Evolutionary conservation across 768 basidiomycete species (phyloP), one percentile per base, ranked within the genome.

Genomic region (Russula olivacea): DNA sequence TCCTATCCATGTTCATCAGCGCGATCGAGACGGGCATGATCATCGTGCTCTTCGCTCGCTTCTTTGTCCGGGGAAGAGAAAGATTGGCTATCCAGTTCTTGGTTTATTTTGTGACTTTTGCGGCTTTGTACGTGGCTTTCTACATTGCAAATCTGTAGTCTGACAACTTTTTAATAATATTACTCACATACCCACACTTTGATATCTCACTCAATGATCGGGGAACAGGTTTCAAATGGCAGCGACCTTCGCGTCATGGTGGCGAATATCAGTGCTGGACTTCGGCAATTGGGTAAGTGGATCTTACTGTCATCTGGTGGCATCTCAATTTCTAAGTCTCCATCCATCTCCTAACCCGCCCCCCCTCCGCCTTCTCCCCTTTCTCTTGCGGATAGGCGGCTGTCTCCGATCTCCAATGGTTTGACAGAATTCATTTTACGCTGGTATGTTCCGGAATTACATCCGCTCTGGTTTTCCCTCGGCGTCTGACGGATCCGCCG

Each of bases 251-350:
- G 69, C 66, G 23, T 21, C 61, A 1, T 58, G 63, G 52, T 72
- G 71, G 71, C 54, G 63, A 36, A 52, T 70, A 36, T 69, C 64
- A 15, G 71, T 72, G 32, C 8, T 43, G n/a, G 54, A 65, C 38
- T 71, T 69, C 28, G 71, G 71, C 17, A 58, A 72, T 25, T 72
- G 71, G 70, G 70, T 72, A 34, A 1, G 55, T 57, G 5, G 11
- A 21, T 10, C 5, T 4, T 56, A 3, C 40, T 43, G 8, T 34
- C 32, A 1, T 54, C 15, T 4, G 0, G 17, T 4, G 1, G n/a
- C 17, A 25, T n/a, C 47, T 21, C 38, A 1, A 3, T n/a, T 30
- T 25, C 14, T 49, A 28, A 49, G 14, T 28, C 25, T 49, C n/a
- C 43, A n/a, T 21, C 43, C 11, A 9, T 4, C 1, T 25, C 47